Base-by-base conservation (phyloP, 2,329 filamentous ascomycete species). In the Penicillium olsonii region DNA sequence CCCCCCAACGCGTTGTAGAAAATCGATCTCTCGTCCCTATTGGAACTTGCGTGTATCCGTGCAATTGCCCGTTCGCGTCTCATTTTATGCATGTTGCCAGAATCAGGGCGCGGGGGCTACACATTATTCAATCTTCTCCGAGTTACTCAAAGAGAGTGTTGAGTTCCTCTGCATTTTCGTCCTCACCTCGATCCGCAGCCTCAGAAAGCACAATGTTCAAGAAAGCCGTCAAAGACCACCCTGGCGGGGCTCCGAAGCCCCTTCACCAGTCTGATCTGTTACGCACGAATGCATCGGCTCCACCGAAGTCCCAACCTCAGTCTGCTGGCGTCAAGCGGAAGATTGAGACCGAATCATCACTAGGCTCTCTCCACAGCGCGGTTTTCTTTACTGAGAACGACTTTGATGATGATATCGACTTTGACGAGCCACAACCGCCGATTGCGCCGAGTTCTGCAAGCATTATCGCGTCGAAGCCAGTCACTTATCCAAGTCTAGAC, bases 351-450 rank as follows among this genome's bases (percentile, higher is more conserved):
- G 59, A 62, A 37, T 70, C 68, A 5, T 58, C 63, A 5, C 54
- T 79, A 46, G 69, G 68, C 1, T 72, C 70, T 12, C 66, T 79
- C 15, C 76, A 78, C 56, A 71, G 67, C 41, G 69, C 68, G 4
- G 80, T 87, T 9, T 82, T 80, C 52, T 88, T 91, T 55, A 82
- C 84, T 52, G 88, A 91, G 54, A 85, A 92, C 60, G 92, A 96
- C 64, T 94, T 95, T 58, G 90, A 90, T 61, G 88, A 92, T 65
- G 91, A 96, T 59, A 80, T 86, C 17, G 82, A 90, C 47, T 76
- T 95, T 19, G 88, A 89, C 48, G 63, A 57, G 45, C 70, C 59
- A 5, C 68, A 64, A 46, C 66, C 62, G 18, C 61, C 62, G 33
- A 57, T 56, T 19, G 59, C 61, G 10, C 62, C 61, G 9, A 51